phyloP scores from a whole-genome alignment of 2,329 filamentous ascomycete species.

The Cryphonectria japonica region DNA sequence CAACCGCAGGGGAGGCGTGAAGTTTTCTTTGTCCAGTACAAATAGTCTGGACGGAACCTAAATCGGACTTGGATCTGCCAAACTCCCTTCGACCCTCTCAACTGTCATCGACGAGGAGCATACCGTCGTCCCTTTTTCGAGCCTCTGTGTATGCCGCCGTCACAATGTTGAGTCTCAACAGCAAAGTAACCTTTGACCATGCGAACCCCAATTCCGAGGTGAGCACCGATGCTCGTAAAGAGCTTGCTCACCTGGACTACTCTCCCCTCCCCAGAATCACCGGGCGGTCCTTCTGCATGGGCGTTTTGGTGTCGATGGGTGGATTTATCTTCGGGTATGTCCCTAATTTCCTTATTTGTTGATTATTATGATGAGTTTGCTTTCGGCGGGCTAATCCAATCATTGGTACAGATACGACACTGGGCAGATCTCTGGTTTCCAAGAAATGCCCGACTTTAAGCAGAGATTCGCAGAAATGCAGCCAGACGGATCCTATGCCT shows the following conservation, averaged over 20 bases:
- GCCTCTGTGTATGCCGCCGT: neutral
- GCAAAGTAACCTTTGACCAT: constrained; percentile 46
- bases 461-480: constrained; percentile 52
- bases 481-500: constrained; percentile 45
- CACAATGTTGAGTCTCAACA: constrained; percentile 24
- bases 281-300: constrained; percentile 43
- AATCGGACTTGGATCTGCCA: neutral
- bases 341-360: too few relatives aligned
- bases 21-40: neutral
- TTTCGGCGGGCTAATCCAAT: neutral
- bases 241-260: constrained; percentile 48
- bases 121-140: neutral
- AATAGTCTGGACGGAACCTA: neutral
- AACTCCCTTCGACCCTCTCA: neutral
- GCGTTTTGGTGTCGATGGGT: constrained; percentile 49
- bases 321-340: constrained; percentile 45
- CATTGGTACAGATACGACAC: constrained; percentile 52
- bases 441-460: constrained; percentile 61
- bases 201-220: constrained; percentile 47
- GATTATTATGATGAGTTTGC: too few relatives aligned
- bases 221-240: constrained; percentile 37
- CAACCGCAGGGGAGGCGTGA: neutral
- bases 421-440: constrained; percentile 60
- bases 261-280: constrained; percentile 48
- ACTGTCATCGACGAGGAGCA: neutral